Conservation (phyloP, 192 early-diverging fungal genomes). For the Podila horticola region DNA sequence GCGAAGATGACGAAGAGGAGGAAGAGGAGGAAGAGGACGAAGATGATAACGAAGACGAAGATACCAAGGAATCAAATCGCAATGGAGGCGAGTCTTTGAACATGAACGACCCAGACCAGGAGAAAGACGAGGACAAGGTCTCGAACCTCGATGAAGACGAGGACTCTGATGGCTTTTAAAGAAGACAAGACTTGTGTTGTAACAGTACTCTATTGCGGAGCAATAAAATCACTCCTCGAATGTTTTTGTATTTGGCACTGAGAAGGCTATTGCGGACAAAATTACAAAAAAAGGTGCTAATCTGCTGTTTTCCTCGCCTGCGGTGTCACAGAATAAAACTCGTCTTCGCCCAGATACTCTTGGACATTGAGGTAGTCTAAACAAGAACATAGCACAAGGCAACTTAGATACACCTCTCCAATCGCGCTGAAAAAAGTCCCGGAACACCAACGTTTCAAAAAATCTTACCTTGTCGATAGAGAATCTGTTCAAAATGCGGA, state of each 20-base stretch:
- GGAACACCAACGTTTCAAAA: not conserved
- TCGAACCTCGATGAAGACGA: slow-evolving; percentile 28
- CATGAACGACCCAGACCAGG: slow-evolving; percentile 33
- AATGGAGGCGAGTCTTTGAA: slow-evolving; percentile 20
- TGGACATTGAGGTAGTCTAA: slow-evolving; percentile 52
- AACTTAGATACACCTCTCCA: too few species aligned
- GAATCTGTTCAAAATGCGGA: slow-evolving; percentile 92
- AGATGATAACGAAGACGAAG: slow-evolving; percentile 23
- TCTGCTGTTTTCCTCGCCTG: slow-evolving; percentile 21
- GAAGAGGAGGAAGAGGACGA: slow-evolving; percentile 26
- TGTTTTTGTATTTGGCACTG: not conserved
- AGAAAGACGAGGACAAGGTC: slow-evolving; percentile 19
- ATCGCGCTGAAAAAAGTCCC: not conserved
- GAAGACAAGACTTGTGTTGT: not conserved
- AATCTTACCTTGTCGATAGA: slow-evolving; percentile 65
- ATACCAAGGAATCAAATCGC: slow-evolving; percentile 14
- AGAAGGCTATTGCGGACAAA: not conserved
- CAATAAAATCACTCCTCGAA: not conserved
- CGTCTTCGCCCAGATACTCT: slow-evolving; percentile 52
- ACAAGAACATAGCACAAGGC: too few species aligned
- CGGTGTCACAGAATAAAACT: slow-evolving; percentile 39
- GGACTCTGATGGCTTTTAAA: slow-evolving; percentile 44
- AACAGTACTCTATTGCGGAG: not conserved
- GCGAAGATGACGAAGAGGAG: slow-evolving; percentile 26
- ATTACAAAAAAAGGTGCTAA: not conserved